A percentile compares a stretch with the other conserved stretches of the same genome.
Evolutionary conservation across 2,329 filamentous ascomycete species (phyloP).

Genomic region (Didymella pomorum): DNA sequence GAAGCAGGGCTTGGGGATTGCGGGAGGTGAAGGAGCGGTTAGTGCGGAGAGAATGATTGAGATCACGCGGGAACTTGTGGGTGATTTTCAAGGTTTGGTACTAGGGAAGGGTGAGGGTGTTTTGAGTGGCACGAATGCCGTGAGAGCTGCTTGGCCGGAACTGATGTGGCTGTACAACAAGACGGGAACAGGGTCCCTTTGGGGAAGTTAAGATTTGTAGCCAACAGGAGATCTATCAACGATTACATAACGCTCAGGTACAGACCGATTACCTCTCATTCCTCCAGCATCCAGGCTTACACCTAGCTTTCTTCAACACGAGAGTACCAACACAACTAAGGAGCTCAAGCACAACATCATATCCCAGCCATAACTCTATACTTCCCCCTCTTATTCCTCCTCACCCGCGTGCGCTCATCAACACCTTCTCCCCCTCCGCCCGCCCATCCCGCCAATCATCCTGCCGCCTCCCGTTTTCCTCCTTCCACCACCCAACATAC

Average conservation of each 20-base stretch:
- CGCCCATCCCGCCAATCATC: conserved; percentile 2
- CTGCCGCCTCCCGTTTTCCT: conserved; percentile 8
- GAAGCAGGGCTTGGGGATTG: conserved; percentile 20
- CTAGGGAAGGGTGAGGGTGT: neutral
- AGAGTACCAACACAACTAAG: too few relatives aligned
- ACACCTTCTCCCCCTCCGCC: conserved; percentile 2
- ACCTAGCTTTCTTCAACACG: too few relatives aligned
- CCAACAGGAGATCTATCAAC: too few relatives aligned
- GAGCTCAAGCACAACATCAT: neutral
- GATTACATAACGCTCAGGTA: too few relatives aligned
- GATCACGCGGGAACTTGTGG: conserved; percentile 17
- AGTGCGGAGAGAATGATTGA: conserved; percentile 21
- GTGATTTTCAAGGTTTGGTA: conserved; percentile 10
- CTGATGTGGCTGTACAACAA: conserved; percentile 2
- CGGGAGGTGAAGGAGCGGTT: conserved; percentile 15
- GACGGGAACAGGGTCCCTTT: neutral
- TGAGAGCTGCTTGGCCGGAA: neutral
- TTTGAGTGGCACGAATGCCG: neutral
- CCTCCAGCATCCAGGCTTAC: too few relatives aligned
- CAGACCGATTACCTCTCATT: too few relatives aligned
- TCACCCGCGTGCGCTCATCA: neutral
- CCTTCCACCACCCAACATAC: conserved; percentile 5
- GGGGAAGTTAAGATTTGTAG: neutral
- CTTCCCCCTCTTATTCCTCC: neutral
- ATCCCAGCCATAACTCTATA: neutral